Evolutionary conservation across 768 basidiomycete species (phyloP).

Genomic region (Lactifluus volemus): DNA sequence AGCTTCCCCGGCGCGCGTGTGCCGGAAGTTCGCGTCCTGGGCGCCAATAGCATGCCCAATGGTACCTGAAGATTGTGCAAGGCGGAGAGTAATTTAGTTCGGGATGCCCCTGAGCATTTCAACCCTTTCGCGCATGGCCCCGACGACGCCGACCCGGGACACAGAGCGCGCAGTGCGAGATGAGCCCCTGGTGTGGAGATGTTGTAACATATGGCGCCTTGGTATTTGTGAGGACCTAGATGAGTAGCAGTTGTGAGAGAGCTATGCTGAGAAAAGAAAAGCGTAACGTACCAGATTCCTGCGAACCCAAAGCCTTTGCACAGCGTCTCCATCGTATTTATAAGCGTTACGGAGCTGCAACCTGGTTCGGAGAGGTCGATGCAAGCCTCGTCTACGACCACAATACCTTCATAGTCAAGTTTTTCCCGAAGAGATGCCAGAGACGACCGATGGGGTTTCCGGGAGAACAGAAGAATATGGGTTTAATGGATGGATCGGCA

Average conservation of each 20-base stretch:
- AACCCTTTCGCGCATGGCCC: too few species aligned
- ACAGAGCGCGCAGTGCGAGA: conserved; percentile 72
- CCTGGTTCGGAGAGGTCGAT: conserved; percentile 76
- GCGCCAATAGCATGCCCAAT: too few species aligned
- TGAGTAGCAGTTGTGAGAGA: conserved; percentile 79
- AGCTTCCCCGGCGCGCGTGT: too few species aligned
- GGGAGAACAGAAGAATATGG: conserved; percentile 92
- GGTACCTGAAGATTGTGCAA: too few species aligned
- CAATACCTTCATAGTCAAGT: conserved; percentile 67
- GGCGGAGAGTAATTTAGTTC: too few species aligned
- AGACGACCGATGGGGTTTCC: conserved; percentile 81
- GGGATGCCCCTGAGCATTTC: too few species aligned
- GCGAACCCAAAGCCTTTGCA: conserved; percentile 96
- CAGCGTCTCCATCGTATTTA: conserved; percentile 86
- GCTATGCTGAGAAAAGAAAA: conserved; percentile 59
- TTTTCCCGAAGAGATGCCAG: too few species aligned
- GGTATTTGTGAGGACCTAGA: conserved; percentile 87
- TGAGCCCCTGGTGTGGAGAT: conserved; percentile 84
- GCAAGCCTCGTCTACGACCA: conserved; percentile 95
- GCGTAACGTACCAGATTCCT: conserved; percentile 67
- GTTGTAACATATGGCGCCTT: conserved; percentile 87
- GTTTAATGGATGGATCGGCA: conserved; percentile 11
- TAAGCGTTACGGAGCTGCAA: conserved; percentile 46
- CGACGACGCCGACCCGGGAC: conserved; percentile 37
- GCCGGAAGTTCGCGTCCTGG: too few species aligned